Evolutionary conservation across 495 filamentous ascomycete genomes (phyloP).

Genomic region (Penicillium chermesinum): DNA sequence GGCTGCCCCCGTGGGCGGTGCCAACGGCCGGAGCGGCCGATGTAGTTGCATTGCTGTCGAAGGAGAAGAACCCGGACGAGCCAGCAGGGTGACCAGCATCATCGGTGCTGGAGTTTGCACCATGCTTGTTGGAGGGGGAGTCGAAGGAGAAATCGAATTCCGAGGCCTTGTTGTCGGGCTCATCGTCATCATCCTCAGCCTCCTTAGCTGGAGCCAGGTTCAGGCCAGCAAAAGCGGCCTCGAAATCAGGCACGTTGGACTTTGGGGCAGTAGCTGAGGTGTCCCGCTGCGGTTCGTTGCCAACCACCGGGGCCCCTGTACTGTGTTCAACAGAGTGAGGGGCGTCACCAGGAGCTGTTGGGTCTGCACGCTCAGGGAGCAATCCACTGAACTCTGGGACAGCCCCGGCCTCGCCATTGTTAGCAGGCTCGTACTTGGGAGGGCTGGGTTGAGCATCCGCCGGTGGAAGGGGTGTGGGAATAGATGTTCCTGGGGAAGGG

Average conservation of each 20-base stretch:
- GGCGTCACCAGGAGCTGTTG: constrained; percentile 48
- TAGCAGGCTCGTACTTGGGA: constrained; percentile 54
- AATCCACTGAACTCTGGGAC: constrained; percentile 56
- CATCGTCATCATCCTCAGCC: constrained; percentile 76
- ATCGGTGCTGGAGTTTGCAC: constrained; percentile 16
- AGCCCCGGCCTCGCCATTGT: constrained; percentile 28
- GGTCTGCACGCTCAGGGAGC: constrained; percentile 59
- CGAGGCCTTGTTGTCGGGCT: constrained; percentile 37
- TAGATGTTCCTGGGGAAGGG: constrained; percentile 29
- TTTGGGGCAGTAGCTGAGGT: constrained; percentile 24
- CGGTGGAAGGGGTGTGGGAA: constrained; percentile 39
- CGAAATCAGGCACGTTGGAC: constrained; percentile 60
- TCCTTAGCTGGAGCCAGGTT: constrained; percentile 55
- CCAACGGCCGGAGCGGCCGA: constrained; percentile 20
- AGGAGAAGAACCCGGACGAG: constrained; percentile 40
- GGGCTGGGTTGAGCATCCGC: constrained; percentile 58
- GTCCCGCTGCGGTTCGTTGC: constrained; percentile 30
- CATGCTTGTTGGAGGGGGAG: constrained; percentile 32
- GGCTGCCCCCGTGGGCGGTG: constrained; percentile 24
- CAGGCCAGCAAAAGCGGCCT: constrained; percentile 85
- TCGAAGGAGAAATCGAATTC: constrained; percentile 73
- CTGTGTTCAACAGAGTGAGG: constrained; percentile 40
- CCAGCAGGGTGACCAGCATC: constrained; percentile 11
- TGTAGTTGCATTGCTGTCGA: constrained; percentile 49
- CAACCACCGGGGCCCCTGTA: constrained; percentile 40